phyloP scores from a whole-genome alignment of 2,329 filamentous ascomycete species.

The Stachybotrys chartarum region DNA sequence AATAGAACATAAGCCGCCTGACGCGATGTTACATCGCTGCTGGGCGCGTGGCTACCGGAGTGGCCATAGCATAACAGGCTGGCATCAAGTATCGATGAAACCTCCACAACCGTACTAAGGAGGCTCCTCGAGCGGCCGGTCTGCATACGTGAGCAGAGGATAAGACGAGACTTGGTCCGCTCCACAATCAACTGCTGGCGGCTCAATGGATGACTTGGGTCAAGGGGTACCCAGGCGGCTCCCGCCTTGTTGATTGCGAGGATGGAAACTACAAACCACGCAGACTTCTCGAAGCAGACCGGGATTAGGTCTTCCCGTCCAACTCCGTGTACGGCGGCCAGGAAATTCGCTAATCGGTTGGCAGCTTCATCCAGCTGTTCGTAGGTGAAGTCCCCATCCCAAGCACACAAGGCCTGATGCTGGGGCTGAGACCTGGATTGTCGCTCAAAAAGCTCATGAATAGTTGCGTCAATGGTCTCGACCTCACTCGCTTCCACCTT shows the following conservation, averaged over 20 bases:
- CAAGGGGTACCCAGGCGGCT: constrained; percentile 21
- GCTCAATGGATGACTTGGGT: constrained; percentile 26
- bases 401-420: constrained; percentile 12
- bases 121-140: not conserved
- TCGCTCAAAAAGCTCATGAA: not conserved
- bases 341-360: not conserved
- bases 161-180: constrained; percentile 4
- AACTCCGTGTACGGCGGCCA: constrained; percentile 6
- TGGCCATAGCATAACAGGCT: not conserved
- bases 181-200: constrained; percentile 7
- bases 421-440: not conserved
- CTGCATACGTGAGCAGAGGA: not conserved
- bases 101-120: not conserved
- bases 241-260: constrained; percentile 28
- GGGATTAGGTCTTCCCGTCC: constrained; percentile 15
- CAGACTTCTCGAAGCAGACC: constrained; percentile 30
- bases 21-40: not conserved
- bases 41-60: not conserved
- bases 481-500: not conserved
- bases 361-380: constrained; percentile 6
- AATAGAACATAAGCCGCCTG: constrained; percentile 31
- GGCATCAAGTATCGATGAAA: not conserved
- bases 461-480: not conserved
- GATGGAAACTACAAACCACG: constrained; percentile 23
- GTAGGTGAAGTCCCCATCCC: constrained; percentile 19